These are phyloP conservation scores for Diaporthe capsici DNA, from an alignment of 2,329 filamentous ascomycete genomes.

Conservation along the genomic window DNA sequence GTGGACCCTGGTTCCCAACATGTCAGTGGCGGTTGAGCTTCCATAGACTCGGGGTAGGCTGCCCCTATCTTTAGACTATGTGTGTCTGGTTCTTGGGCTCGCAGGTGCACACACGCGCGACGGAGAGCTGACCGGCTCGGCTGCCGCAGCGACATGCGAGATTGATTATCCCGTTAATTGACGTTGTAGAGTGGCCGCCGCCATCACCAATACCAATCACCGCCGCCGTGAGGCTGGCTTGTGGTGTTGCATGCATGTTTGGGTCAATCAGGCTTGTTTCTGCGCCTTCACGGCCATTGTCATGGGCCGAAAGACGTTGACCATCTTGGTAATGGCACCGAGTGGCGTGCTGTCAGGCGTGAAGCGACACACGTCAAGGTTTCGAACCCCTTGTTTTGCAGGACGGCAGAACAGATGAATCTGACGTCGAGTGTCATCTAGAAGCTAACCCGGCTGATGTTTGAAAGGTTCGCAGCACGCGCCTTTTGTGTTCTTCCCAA, in stretches of 20 bases:
- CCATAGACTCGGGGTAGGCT: slow-evolving; percentile 20
- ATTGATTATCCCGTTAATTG: background rate
- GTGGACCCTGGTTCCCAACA: slow-evolving; percentile 28
- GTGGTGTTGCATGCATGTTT: slow-evolving; percentile 39
- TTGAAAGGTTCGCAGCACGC: slow-evolving; percentile 34
- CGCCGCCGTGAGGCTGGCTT: background rate
- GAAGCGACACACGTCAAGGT: slow-evolving; percentile 36
- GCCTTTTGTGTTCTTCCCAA: slow-evolving; percentile 37
- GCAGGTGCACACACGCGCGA: background rate
- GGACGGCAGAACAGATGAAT: slow-evolving; percentile 38
- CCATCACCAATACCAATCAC: background rate
- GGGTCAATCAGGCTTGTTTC: slow-evolving; percentile 42
- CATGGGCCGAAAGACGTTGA: slow-evolving; percentile 1
- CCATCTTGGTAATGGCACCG: slow-evolving; percentile 33
- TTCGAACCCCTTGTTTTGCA: slow-evolving; percentile 38
- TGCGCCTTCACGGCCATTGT: background rate
- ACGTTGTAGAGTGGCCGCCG: background rate
- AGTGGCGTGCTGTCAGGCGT: slow-evolving; percentile 38
- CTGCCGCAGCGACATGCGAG: slow-evolving; percentile 19
- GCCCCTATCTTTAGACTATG: slow-evolving; percentile 29
- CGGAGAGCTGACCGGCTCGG: slow-evolving; percentile 1
- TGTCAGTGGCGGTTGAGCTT: slow-evolving; percentile 35
- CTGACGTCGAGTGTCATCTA: slow-evolving; percentile 41
- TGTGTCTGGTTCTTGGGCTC: background rate
- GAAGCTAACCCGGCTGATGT: slow-evolving; percentile 23